A percentile compares a stretch with the other conserved stretches of the same genome.
Evolutionary conservation across 768 basidiomycete genomes (phyloP).

Genomic region (Megacollybia marginata): DNA sequence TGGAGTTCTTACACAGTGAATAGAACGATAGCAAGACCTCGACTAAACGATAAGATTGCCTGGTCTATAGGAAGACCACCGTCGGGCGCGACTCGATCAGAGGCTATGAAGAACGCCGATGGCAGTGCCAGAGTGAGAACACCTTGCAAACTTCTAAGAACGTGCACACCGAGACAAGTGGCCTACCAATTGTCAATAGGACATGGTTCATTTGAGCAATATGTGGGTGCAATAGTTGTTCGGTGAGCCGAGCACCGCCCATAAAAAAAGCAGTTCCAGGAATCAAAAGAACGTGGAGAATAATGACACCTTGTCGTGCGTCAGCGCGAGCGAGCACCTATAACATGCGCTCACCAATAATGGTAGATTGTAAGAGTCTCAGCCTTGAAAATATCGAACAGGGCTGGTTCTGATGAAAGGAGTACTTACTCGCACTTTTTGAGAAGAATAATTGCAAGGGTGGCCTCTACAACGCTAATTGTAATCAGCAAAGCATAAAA

Average conservation of each 20-base stretch:
- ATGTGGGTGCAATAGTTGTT: constrained; percentile 64
- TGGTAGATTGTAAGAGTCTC: constrained; percentile 59
- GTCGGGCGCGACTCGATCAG: constrained; percentile 12
- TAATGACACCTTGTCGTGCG: constrained; percentile 46
- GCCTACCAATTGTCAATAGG: constrained; percentile 60
- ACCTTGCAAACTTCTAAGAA: neutral
- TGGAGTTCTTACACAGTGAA: constrained; percentile 41
- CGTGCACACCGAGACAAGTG: neutral
- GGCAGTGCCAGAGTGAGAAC: constrained; percentile 49
- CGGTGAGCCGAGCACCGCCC: constrained; percentile 59
- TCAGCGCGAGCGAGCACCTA: neutral
- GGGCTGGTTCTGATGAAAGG: constrained; percentile 4
- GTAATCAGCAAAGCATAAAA: neutral
- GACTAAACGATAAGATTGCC: constrained; percentile 52
- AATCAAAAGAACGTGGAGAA: constrained; percentile 67
- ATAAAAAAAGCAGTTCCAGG: constrained; percentile 67
- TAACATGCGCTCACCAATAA: constrained; percentile 38
- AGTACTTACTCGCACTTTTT: constrained; percentile 55
- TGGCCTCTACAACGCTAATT: constrained; percentile 55
- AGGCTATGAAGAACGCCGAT: constrained; percentile 59
- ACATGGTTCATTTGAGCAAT: constrained; percentile 62
- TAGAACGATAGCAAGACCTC: constrained; percentile 58
- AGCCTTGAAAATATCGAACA: constrained; percentile 27
- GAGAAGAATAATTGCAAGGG: constrained; percentile 63
- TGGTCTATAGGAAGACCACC: constrained; percentile 28